A percentile compares a stretch with the other conserved stretches of the same genome.
Evolutionary conservation across 2,329 filamentous ascomycete genomes (phyloP).

Genomic region (Fusarium sp.): DNA sequence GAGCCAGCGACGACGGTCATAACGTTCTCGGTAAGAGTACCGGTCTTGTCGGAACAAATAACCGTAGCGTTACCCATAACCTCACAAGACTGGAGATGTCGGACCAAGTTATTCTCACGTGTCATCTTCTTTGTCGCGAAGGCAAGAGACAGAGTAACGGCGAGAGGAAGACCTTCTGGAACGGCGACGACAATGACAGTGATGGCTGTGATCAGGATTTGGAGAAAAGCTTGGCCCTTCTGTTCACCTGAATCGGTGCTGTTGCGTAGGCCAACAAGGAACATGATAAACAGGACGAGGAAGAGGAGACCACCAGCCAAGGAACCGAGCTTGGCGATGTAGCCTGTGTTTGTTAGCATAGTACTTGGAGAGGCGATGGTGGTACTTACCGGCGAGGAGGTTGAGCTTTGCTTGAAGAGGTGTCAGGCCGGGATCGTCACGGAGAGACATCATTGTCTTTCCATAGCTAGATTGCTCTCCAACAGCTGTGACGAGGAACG

Average conservation of each 20-base stretch:
- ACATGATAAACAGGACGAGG: constrained; percentile 82
- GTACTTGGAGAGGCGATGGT: neutral
- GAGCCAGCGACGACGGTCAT: constrained; percentile 80
- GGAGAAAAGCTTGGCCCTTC: constrained; percentile 69
- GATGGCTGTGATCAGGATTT: constrained; percentile 73
- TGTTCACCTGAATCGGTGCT: constrained; percentile 61
- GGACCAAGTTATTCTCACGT: constrained; percentile 76
- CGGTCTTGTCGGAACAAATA: constrained; percentile 75
- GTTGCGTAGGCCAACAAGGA: constrained; percentile 70
- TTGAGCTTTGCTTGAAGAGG: constrained; percentile 66
- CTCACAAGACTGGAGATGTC: constrained; percentile 74
- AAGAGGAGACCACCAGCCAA: constrained; percentile 79
- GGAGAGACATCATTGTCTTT: constrained; percentile 67
- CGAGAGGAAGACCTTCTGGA: constrained; percentile 73
- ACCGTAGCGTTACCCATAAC: constrained; percentile 79
- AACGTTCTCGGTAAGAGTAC: constrained; percentile 67
- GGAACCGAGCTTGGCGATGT: constrained; percentile 61
- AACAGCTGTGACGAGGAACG: constrained; percentile 65
- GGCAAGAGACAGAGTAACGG: constrained; percentile 74
- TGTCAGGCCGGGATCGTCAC: constrained; percentile 62
- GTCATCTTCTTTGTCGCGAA: constrained; percentile 77
- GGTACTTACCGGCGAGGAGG: constrained; percentile 36
- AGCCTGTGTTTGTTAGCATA: constrained; percentile 15
- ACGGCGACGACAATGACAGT: constrained; percentile 76
- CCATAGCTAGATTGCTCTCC: constrained; percentile 65